phyloP scores from a whole-genome alignment of 305 asterid genomes.

The Fraxinus paxiana region DNA sequence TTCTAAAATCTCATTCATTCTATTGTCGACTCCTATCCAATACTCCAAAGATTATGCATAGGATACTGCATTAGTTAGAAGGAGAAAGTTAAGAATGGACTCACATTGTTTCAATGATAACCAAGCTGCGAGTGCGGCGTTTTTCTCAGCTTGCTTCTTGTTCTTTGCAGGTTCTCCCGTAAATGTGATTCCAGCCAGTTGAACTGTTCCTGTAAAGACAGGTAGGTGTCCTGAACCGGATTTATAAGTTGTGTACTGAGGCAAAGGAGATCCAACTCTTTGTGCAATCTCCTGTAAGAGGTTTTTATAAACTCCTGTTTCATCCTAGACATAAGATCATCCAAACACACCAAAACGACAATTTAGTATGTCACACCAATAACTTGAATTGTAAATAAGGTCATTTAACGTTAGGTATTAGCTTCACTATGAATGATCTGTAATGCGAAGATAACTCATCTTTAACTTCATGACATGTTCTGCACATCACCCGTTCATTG shows the following conservation, averaged over 20 bases:
- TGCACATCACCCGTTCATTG: background rate
- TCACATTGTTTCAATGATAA: constrained; percentile 64
- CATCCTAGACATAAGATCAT: constrained; percentile 45
- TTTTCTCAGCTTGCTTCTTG: constrained; percentile 84
- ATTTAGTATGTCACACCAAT: background rate
- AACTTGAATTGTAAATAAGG: background rate
- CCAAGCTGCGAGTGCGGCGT: constrained; percentile 74
- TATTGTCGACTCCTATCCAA: background rate
- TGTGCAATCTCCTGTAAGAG: constrained; percentile 72
- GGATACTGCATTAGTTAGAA: background rate
- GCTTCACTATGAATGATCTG: background rate
- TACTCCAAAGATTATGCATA: background rate
- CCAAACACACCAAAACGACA: background rate
- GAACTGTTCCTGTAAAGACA: constrained; percentile 67
- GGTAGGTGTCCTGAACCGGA: constrained; percentile 69
- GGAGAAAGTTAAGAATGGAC: constrained; percentile 18
- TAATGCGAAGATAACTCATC: background rate
- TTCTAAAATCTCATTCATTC: background rate
- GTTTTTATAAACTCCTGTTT: constrained; percentile 74
- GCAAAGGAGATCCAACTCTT: constrained; percentile 72
- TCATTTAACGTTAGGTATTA: background rate
- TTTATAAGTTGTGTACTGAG: constrained; percentile 53
- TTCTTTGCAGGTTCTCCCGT: constrained; percentile 76
- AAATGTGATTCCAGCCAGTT: constrained; percentile 63
- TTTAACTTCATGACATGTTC: background rate